A percentile compares a stretch with the other conserved stretches of the same genome.
Conservation (phyloP, 805 yeast species). For the Pichia ethanolica region DNA sequence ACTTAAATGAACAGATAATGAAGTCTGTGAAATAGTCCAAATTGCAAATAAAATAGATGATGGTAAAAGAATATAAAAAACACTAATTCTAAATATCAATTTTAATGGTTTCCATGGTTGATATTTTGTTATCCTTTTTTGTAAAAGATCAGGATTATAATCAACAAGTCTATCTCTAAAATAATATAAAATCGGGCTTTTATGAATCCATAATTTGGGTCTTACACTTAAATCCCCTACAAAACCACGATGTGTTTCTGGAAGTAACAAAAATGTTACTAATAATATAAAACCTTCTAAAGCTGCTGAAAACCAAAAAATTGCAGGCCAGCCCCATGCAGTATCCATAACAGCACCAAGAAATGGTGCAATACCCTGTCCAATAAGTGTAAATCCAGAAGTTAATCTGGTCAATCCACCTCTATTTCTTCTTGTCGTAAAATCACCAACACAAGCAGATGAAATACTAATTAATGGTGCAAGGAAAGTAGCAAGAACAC, state of each 20-base stretch:
- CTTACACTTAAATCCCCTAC: conserved; percentile 68
- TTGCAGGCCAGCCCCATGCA: conserved; percentile 62
- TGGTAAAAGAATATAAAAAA: conserved; percentile 42
- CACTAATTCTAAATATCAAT: conserved; percentile 17
- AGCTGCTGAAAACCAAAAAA: conserved; percentile 70
- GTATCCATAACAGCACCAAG: conserved; percentile 49
- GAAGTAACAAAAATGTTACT: conserved; percentile 36
- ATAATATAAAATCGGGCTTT: conserved; percentile 36
- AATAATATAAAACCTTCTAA: conserved; percentile 43
- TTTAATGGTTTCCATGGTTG: conserved; percentile 23
- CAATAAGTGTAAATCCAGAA: conserved; percentile 57
- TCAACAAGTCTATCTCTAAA: conserved; percentile 27
- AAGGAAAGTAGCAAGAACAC: conserved; percentile 71
- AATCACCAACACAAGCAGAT: conserved; percentile 69
- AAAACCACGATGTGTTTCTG: conserved; percentile 67
- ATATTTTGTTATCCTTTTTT: conserved; percentile 13
- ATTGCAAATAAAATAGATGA: conserved; percentile 56
- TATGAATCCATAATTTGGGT: conserved; percentile 39
- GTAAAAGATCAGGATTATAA: conserved; percentile 18
- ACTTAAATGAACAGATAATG: conserved; percentile 50
- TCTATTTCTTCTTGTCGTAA: conserved; percentile 55
- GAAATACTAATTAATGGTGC: conserved; percentile 69
- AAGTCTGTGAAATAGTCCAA: conserved; percentile 65
- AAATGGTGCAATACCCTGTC: conserved; percentile 77
- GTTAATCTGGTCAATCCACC: conserved; percentile 66